These are phyloP conservation scores for Intubia oerlemansii DNA, from an alignment of 2,329 filamentous ascomycete genomes.

Conservation along the genomic window DNA sequence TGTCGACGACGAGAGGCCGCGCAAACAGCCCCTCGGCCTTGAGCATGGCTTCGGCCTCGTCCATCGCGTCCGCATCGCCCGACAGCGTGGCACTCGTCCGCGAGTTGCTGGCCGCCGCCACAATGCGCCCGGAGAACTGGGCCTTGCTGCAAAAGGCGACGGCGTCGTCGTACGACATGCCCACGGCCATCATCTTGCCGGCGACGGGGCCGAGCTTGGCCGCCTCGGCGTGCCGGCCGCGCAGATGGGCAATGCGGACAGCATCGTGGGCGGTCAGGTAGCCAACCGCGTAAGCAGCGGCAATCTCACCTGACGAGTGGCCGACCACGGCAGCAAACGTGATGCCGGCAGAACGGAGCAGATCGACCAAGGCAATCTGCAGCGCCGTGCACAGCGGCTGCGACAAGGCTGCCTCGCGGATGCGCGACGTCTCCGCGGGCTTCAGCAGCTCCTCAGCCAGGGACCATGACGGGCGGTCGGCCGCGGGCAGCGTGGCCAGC, in stretches of 20 bases:
- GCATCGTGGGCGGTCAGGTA: conserved; percentile 15
- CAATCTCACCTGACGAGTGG: conserved; percentile 23
- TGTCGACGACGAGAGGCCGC: conserved; percentile 18
- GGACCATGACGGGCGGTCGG: conserved; percentile 6
- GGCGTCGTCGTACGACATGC: conserved; percentile 11
- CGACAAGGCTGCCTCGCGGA: conserved; percentile 16
- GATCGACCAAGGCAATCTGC: conserved; percentile 21
- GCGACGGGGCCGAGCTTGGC: conserved; percentile 6
- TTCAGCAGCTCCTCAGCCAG: conserved; percentile 4
- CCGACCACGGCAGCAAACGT: conserved; percentile 15
- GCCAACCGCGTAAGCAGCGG: conserved; percentile 20
- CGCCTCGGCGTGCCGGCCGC: conserved; percentile 15
- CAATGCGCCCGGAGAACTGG: conserved; percentile 10
- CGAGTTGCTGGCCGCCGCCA: conserved; percentile 14
- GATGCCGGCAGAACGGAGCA: conserved; percentile 11
- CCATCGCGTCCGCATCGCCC: conserved; percentile 13
- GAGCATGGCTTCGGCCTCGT: conserved; percentile 9
- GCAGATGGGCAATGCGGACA: conserved; percentile 19
- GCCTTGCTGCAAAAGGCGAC: conserved; percentile 8
- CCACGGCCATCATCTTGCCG: conserved; percentile 17
- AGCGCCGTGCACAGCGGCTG: conserved; percentile 32
- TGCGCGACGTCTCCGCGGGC: conserved; percentile 3
- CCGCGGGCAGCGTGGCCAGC: conserved; percentile 3
- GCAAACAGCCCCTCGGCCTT: conserved; percentile 12
- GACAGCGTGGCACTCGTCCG: conserved; percentile 15